A percentile compares a stretch with the other conserved stretches of the same genome.
phyloP scores from a whole-genome alignment of 257 asterid species.

The Salvia miltiorrhiza region DNA sequence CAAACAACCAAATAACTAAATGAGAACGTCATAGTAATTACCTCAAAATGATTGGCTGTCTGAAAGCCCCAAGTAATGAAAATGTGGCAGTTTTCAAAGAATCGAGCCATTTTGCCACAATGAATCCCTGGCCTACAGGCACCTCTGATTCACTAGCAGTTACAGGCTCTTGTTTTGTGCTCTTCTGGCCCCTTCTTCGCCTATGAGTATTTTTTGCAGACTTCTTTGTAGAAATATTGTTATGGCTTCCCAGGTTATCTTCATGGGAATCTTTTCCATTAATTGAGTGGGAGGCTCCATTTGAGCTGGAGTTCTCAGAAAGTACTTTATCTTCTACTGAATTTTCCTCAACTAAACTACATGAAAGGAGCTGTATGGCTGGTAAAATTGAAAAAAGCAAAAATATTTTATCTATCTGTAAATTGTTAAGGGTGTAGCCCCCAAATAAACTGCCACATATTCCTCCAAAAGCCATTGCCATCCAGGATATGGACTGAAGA shows the following conservation, averaged over 20 bases:
- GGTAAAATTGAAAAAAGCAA: constrained; percentile 71
- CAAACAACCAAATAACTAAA: constrained; percentile 15
- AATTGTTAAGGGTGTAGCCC: constrained; percentile 67
- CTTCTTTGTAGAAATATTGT: constrained; percentile 28
- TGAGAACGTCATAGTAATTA: constrained; percentile 29
- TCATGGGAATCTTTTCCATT: constrained; percentile 32
- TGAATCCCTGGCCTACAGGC: constrained; percentile 38
- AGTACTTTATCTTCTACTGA: constrained; percentile 30
- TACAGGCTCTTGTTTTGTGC: constrained; percentile 28
- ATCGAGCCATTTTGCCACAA: constrained; percentile 43
- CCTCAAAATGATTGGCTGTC: constrained; percentile 86
- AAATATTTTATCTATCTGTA: constrained; percentile 60
- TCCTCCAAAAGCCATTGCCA: constrained; percentile 98
- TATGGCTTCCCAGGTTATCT: constrained; percentile 18
- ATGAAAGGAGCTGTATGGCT: constrained; percentile 75
- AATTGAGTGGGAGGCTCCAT: constrained; percentile 37
- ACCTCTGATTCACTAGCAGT: constrained; percentile 24
- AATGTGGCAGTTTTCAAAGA: constrained; percentile 64
- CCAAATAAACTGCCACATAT: constrained; percentile 89
- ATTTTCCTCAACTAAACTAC: constrained; percentile 73
- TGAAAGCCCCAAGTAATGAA: constrained; percentile 67
- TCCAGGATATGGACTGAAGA: constrained; percentile 96
- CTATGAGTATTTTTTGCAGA: constrained; percentile 37
- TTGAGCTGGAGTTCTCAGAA: constrained; percentile 33
- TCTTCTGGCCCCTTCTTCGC: constrained; percentile 65